Percentiles rank a stretch among this genome's conserved stretches.
Conservation (phyloP, 2,329 filamentous ascomycete genomes). For the Paecilomyces niveus region DNA sequence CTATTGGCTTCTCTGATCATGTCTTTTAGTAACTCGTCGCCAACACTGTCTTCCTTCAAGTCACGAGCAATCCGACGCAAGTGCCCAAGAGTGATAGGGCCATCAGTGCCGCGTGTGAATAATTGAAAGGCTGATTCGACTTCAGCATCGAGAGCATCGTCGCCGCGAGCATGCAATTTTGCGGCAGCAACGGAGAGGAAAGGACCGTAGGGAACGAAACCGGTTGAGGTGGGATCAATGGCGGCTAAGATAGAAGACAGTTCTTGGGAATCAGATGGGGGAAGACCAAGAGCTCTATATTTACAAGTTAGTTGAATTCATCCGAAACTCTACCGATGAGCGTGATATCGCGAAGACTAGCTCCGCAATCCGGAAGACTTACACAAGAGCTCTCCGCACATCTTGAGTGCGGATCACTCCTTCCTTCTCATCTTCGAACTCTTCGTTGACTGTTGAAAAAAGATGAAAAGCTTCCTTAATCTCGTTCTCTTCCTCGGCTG, state of each 20-base stretch:
- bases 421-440: constrained; percentile 63
- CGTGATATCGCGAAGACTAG: not conserved
- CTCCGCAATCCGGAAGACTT: constrained; percentile 23
- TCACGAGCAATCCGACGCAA: constrained; percentile 71
- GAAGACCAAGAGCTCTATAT: constrained; percentile 73
- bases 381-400: constrained; percentile 68
- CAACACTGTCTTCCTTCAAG: constrained; percentile 69
- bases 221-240: constrained; percentile 74
- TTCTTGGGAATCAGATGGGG: constrained; percentile 57
- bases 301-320: constrained; percentile 1
- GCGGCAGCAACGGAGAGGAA: constrained; percentile 87
- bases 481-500: constrained; percentile 75
- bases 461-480: constrained; percentile 85
- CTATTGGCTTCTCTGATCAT: constrained; percentile 96
- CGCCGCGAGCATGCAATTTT: constrained; percentile 59
- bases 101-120: constrained; percentile 55
- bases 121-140: constrained; percentile 75
- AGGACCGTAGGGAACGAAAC: constrained; percentile 68
- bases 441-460: constrained; percentile 55
- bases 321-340: not conserved
- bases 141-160: constrained; percentile 56
- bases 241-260: constrained; percentile 69
- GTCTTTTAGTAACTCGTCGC: constrained; percentile 76
- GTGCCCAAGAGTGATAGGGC: constrained; percentile 72
- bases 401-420: constrained; percentile 62